phyloP scores from a whole-genome alignment of 495 filamentous ascomycete genomes.

The Penicillium dipodomyicola region DNA sequence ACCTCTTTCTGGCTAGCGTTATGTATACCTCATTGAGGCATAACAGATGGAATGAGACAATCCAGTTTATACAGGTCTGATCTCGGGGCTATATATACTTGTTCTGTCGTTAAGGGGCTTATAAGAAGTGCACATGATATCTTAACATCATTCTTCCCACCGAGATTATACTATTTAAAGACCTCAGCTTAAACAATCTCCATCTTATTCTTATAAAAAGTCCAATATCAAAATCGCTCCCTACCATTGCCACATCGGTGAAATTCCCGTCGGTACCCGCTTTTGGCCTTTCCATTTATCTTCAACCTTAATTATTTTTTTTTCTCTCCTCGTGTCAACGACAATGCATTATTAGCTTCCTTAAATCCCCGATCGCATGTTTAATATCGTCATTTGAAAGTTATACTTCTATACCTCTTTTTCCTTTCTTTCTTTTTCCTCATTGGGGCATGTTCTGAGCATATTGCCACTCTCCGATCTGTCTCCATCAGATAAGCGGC shows the following conservation, averaged over 20 bases:
- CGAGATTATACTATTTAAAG: background rate
- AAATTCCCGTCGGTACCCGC: conserved; percentile 31
- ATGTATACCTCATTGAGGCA: background rate
- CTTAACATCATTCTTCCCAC: background rate
- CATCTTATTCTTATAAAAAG: background rate
- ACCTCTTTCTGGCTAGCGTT: background rate
- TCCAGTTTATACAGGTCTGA: background rate
- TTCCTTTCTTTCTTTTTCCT: background rate
- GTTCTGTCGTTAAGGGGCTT: background rate
- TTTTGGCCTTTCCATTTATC: conserved; percentile 22
- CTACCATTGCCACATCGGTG: conserved; percentile 14
- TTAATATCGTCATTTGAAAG: background rate
- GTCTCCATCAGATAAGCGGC: conserved; percentile 1
- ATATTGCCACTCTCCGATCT: background rate
- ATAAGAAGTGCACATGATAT: background rate
- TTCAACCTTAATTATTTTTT: conserved; percentile 27
- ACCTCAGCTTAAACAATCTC: background rate
- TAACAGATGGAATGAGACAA: background rate
- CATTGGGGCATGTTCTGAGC: background rate
- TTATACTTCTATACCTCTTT: background rate
- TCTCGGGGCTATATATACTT: background rate
- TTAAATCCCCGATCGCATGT: background rate
- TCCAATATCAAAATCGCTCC: background rate
- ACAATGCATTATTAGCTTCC: conserved; percentile 25
- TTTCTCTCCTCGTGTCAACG: conserved; percentile 8